These are phyloP conservation scores for Penicillium sp. DNA, from an alignment of 2,329 filamentous ascomycete genomes.

Conservation along the genomic window DNA sequence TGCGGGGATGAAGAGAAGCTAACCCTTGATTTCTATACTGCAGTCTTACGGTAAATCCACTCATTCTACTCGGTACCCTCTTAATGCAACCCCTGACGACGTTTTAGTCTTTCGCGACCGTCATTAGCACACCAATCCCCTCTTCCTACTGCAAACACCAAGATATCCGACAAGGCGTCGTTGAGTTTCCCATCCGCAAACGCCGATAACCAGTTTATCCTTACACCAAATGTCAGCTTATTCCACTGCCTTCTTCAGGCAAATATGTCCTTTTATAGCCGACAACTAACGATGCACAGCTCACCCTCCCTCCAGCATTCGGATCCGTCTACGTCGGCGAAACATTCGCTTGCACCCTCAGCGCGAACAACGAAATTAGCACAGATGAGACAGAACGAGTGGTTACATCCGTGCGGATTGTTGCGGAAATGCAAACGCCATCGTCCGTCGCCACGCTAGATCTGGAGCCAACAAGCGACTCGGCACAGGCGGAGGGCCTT, in stretches of 20 bases:
- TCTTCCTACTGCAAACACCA: conserved; percentile 51
- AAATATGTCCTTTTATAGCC: no score
- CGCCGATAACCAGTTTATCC: conserved; percentile 57
- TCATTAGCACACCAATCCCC: conserved; percentile 52
- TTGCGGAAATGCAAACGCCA: conserved; percentile 95
- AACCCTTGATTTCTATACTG: conserved; percentile 28
- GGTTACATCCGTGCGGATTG: conserved; percentile 78
- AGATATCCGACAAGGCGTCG: conserved; percentile 66
- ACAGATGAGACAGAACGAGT: conserved; percentile 45
- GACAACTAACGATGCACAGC: conserved; percentile 40
- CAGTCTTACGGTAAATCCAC: conserved; percentile 43
- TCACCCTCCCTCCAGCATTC: conserved; percentile 89
- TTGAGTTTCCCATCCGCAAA: conserved; percentile 69
- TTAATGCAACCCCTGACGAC: conserved; percentile 16
- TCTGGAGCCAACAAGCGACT: conserved; percentile 54
- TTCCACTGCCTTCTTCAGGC: neutral
- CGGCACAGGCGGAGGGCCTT: conserved; percentile 41
- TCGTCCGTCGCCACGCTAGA: conserved; percentile 71
- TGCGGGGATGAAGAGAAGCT: conserved; percentile 8
- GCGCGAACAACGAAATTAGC: conserved; percentile 84
- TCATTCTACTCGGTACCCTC: neutral
- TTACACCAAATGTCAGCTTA: conserved; percentile 56
- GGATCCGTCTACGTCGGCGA: conserved; percentile 95
- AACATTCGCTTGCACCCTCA: conserved; percentile 90
- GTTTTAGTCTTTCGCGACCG: conserved; percentile 73